Evolutionary conservation across 2,329 filamentous ascomycete species (phyloP), one percentile per base, ranked within the genome.

Genomic region (Ophiosphaerella herpotricha): DNA sequence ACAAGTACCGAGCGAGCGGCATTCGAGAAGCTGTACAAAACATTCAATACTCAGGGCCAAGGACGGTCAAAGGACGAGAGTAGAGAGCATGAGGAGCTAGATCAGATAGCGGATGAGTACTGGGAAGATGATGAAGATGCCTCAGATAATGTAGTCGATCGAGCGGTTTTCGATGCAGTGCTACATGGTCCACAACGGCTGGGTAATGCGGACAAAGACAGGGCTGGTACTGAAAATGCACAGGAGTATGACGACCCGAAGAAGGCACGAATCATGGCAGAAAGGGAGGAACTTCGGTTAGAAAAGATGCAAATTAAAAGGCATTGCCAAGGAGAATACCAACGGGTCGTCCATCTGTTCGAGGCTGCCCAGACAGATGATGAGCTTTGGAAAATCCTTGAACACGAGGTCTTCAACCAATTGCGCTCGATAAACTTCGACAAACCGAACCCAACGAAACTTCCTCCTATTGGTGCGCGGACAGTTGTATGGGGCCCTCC

Each of bases 321-420:
- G 29, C 39, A 61, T 12, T 50, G 61, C 23, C 23, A 54, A 7
- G 46, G 39, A 6, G 84, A 87, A 64, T 76, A 79, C 39, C 58
- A 64, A 23, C 75, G 82, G 8, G 78, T 90, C 7, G 80, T 83
- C 54, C 55, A 59, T 5, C 62, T 82, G 34, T 81, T 92, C 74
- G 71, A 75, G 9, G 67, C 61, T 2, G 85, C 85, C 14, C 59
- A 75, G 50, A 83, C 83, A 0, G 89, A 92, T 59, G 73, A 79
- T 16, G 82, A 84, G 43, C 75, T 91, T 8, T 91, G 88, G 87
- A 69, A 82, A 6, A 71, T 87, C 3, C 77, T 92, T 66, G 83
- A 90, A 53, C 68, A 75, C 4, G 82, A 90, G 43, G 85, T 91
- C 11, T 89, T 91, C 59, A 76, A 79, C 1, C 72, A 86, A 54